Conservation (phyloP, 129 eudicot species). For the Chrysanthemum makinoi region DNA sequence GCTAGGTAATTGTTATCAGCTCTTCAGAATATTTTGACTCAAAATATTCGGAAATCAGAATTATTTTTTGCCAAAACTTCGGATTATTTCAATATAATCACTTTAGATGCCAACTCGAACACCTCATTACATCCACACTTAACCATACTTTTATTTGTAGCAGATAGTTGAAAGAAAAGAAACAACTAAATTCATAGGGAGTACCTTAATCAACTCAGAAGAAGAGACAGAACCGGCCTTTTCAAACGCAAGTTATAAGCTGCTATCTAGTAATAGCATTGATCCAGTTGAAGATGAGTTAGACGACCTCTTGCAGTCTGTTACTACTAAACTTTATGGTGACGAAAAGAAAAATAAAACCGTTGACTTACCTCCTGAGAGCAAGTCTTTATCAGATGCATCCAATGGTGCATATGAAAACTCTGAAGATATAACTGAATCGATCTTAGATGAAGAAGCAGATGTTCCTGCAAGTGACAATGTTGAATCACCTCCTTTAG, state of each 20-base stretch:
- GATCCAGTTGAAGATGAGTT: slow-evolving; percentile 17
- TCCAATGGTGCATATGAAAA: slow-evolving; percentile 31
- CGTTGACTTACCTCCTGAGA: slow-evolving; percentile 14
- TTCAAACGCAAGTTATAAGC: slow-evolving; percentile 15
- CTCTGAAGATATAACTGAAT: slow-evolving; percentile 26
- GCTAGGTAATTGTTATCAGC: too few relatives aligned
- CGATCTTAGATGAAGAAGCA: slow-evolving; percentile 23
- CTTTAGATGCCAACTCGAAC: too few relatives aligned
- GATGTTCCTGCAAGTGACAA: slow-evolving; percentile 40
- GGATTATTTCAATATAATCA: too few relatives aligned
- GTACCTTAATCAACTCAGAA: slow-evolving; percentile 33
- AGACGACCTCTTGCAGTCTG: slow-evolving; percentile 5
- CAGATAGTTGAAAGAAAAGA: slow-evolving; percentile 71
- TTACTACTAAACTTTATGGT: too few relatives aligned
- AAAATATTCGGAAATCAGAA: too few relatives aligned
- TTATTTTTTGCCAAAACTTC: too few relatives aligned
- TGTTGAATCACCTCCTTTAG: slow-evolving; percentile 71
- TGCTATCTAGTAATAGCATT: slow-evolving; percentile 9
- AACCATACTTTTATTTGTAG: slow-evolving; percentile 4
- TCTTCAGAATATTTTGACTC: too few relatives aligned
- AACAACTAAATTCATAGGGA: slow-evolving; percentile 47
- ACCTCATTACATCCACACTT: too few relatives aligned
- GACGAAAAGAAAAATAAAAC: slow-evolving; percentile 5
- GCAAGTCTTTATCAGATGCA: slow-evolving; percentile 16
- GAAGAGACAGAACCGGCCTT: slow-evolving; percentile 24